Evolutionary conservation across 2,329 filamentous ascomycete species (phyloP).

Genomic region (Alternaria conjuncta): DNA sequence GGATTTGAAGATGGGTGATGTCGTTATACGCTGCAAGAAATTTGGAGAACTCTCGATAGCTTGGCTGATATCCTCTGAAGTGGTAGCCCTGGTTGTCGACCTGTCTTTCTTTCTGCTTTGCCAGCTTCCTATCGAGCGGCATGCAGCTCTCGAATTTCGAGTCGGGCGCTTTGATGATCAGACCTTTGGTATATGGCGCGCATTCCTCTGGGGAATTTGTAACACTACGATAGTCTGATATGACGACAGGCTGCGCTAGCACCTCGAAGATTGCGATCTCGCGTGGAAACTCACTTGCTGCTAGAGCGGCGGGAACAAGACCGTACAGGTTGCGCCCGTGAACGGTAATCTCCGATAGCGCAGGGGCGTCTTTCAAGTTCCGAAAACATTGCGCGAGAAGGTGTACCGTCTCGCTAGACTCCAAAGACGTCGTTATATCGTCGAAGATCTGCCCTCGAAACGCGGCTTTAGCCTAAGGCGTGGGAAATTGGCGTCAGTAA

Average conservation of each 20-base stretch:
- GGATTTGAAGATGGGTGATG: background rate
- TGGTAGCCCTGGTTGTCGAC: background rate
- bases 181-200: background rate
- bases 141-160: rapidly evolving
- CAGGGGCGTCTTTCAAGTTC: background rate
- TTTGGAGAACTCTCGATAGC: background rate
- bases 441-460: background rate
- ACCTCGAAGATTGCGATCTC: background rate
- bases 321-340: background rate
- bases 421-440: background rate
- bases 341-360: background rate
- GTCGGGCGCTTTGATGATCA: background rate
- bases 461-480: background rate
- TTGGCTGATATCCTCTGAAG: background rate
- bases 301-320: background rate
- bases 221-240: background rate
- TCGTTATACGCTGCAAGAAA: background rate
- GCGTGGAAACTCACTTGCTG: background rate
- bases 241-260: background rate
- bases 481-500: background rate
- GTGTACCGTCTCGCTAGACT: background rate
- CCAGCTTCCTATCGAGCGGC: background rate
- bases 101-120: background rate
- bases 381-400: background rate
- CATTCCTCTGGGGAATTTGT: background rate